Evolutionary conservation across 805 yeast species (phyloP), one percentile per base, ranked within the genome.

Genomic region (Starmera dryadoides): DNA sequence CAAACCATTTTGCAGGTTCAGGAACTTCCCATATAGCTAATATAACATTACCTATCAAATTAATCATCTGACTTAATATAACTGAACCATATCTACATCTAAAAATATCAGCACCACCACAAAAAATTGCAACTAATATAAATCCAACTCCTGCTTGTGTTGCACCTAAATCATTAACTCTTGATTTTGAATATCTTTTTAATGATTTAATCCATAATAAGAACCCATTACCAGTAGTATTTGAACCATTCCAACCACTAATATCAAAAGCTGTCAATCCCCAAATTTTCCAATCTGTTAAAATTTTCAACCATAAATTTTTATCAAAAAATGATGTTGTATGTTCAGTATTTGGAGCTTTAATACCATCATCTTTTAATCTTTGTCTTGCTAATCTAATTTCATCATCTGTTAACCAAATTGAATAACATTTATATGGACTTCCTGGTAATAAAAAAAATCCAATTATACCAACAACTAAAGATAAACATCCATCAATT

Each of bases 361-460:
- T 63, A 2, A 60, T 52, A 22, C 66, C 63, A 42, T 56, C 56
- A 28, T 60, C 50, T 8, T 49, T 45, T 49, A 70, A 52, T 45
- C 76, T 56, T 30, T 52, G 54, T 41, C 79, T 63, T 5, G 79
- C 73, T 26, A 76, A 55, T 43, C 66, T 60, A 36, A 73, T 73
- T 42, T 77, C 83, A 26, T 73, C 75, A 43, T 75, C 79, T 1
- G 75, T 66, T 22, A 77, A 54, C 48, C 66, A 73, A 15, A 69
- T 54, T 4, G 77, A 71, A 41, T 73, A 71, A 49, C 78, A 68
- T 37, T 68, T 62, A 37, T 66, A 60, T 6, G 86, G 86, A 18
- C 82, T 79, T 36, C 86, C 86, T 10, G 86, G 86, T 45, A 78
- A 56, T 45, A 64, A 46, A 49, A 71, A 73, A 44, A 68, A 64